A percentile compares a stretch with the other conserved stretches of the same genome.
These are phyloP conservation scores for Fusarium sp. DNA, from an alignment of 2,329 filamentous ascomycete species.

Conservation along the genomic window DNA sequence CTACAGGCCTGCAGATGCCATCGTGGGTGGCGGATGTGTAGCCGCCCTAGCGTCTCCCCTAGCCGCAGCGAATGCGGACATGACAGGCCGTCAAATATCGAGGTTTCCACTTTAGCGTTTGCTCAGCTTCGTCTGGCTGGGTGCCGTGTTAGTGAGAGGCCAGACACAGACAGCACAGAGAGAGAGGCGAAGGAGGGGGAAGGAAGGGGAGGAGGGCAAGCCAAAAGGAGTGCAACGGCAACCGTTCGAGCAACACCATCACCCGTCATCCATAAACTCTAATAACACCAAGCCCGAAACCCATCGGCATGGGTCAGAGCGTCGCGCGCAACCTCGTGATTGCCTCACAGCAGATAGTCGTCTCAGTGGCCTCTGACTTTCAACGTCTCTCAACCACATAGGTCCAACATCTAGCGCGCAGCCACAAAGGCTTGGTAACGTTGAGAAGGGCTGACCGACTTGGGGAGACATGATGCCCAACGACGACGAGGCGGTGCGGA, in stretches of 20 bases:
- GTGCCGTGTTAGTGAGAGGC: background rate
- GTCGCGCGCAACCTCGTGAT: constrained; percentile 41
- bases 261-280: constrained; percentile 43
- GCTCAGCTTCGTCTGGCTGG: constrained; percentile 21
- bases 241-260: constrained; percentile 19
- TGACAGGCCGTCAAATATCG: constrained; percentile 43
- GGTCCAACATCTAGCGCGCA: constrained; percentile 29
- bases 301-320: constrained; percentile 46
- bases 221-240: constrained; percentile 28
- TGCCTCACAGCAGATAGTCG: constrained; percentile 25
- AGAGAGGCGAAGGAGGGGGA: background rate
- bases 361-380: constrained; percentile 43
- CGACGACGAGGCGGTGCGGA: background rate
- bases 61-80: constrained; percentile 40
- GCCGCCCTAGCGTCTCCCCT: constrained; percentile 44
- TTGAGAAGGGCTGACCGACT: constrained; percentile 30
- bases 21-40: constrained; percentile 45
- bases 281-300: constrained; percentile 41
- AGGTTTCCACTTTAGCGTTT: constrained; percentile 33
- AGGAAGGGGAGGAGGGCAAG: constrained; percentile 13
- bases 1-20: constrained; percentile 39
- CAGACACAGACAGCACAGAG: background rate
- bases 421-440: constrained; percentile 34
- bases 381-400: constrained; percentile 34
- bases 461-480: constrained; percentile 19